Evolutionary conservation across 352 stramenopile genomes (phyloP).

Genomic region (Phytophthora syringae): DNA sequence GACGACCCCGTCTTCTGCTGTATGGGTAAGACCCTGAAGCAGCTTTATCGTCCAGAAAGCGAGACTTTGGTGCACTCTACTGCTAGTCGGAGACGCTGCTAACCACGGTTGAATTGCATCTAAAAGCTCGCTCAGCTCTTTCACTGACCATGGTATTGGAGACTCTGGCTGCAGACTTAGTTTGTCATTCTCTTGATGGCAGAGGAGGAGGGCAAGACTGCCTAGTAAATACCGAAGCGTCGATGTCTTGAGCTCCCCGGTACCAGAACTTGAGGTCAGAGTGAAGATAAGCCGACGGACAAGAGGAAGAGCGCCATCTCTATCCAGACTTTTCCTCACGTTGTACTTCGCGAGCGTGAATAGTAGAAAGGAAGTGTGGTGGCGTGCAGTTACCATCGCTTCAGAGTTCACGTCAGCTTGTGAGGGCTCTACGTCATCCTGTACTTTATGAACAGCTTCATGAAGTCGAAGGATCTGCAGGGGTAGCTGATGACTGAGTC

Average conservation of each 20-base stretch:
- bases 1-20: not conserved
- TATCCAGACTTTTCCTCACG: constrained; percentile 29
- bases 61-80: constrained; percentile 10
- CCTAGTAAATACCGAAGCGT: constrained; percentile 37
- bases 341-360: constrained; percentile 47
- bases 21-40: constrained; percentile 39
- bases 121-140: constrained; percentile 19
- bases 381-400: not conserved
- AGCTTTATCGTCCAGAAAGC: constrained; percentile 42
- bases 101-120: constrained; percentile 19
- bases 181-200: not conserved
- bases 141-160: constrained; percentile 20
- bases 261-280: constrained; percentile 5
- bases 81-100: not conserved
- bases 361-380: constrained; percentile 35
- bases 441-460: constrained; percentile 13
- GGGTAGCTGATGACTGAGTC: constrained; percentile 29
- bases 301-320: constrained; percentile 10
- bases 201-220: constrained; percentile 35
- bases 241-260: constrained; percentile 12
- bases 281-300: constrained; percentile 13
- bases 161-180: constrained; percentile 1
- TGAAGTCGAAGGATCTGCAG: constrained; percentile 32
- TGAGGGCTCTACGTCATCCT: constrained; percentile 2
- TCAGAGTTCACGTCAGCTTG: not conserved